phyloP scores from a whole-genome alignment of 805 yeast species.

The Nakazawaea wickerhamii region DNA sequence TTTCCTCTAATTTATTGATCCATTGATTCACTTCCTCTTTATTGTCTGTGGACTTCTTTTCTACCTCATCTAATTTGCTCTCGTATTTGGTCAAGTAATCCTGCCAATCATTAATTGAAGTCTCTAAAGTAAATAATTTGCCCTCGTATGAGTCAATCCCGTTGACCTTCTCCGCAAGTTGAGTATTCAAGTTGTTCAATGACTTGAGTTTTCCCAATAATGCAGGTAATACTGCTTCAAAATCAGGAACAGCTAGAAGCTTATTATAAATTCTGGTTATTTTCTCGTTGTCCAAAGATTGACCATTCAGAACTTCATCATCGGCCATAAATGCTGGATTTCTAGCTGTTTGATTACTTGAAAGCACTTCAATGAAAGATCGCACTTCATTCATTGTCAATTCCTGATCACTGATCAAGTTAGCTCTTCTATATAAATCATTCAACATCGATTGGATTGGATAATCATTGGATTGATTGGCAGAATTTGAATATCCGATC shows the following conservation, averaged over 20 bases:
- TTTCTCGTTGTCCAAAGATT: slow-evolving; percentile 16
- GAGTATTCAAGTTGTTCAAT: slow-evolving; percentile 15
- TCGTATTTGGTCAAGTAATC: slow-evolving; percentile 19
- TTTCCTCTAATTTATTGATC: slow-evolving; percentile 1
- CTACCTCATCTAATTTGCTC: slow-evolving; percentile 9
- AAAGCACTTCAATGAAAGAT: slow-evolving; percentile 14
- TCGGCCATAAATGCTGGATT: slow-evolving; percentile 12
- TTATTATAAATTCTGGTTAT: slow-evolving; percentile 18
- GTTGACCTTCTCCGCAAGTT: slow-evolving; percentile 8
- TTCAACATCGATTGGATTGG: slow-evolving; percentile 21
- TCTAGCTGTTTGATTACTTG: slow-evolving; percentile 11
- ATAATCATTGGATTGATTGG: neutral
- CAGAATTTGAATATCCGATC: slow-evolving; percentile 13
- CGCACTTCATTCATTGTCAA: slow-evolving; percentile 15
- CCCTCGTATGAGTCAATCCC: slow-evolving; percentile 16
- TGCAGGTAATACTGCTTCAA: slow-evolving; percentile 16
- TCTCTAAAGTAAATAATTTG: slow-evolving; percentile 17
- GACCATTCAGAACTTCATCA: slow-evolving; percentile 1
- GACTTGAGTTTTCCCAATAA: slow-evolving; percentile 18
- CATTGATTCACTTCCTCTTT: slow-evolving; percentile 11
- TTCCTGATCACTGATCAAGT: slow-evolving; percentile 18
- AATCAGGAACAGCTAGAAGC: slow-evolving; percentile 18
- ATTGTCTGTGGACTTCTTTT: slow-evolving; percentile 12
- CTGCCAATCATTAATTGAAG: slow-evolving; percentile 20
- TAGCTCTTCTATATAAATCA: slow-evolving; percentile 21